phyloP scores from a whole-genome alignment of 495 filamentous ascomycete genomes.

The Daldinia caldariorum region DNA sequence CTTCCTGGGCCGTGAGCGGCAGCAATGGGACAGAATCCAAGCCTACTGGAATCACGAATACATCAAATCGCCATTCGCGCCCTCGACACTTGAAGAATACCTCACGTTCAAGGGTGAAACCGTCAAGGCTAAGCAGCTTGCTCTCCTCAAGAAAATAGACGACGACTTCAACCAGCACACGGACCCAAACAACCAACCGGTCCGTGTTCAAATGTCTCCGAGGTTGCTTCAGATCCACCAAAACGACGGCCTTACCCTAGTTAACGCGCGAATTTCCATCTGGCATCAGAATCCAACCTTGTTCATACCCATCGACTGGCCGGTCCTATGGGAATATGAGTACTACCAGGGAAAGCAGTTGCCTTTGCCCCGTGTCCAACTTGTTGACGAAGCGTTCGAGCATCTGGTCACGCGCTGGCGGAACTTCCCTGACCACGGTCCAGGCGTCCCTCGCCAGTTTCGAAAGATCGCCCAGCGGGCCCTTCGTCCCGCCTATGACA shows the following conservation, averaged over 20 bases:
- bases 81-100: conserved; percentile 4
- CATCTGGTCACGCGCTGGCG: neutral
- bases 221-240: neutral
- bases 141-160: neutral
- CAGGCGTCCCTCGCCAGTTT: conserved; percentile 2
- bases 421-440: conserved; percentile 1
- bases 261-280: neutral
- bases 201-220: neutral
- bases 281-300: neutral
- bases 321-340: conserved; percentile 1
- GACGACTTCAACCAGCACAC: neutral
- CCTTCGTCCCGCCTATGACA: neutral
- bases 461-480: conserved; percentile 9
- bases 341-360: neutral
- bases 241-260: conserved; percentile 9
- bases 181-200: neutral
- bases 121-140: neutral
- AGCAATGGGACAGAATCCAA: conserved; percentile 14
- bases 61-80: conserved; percentile 11
- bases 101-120: conserved; percentile 1
- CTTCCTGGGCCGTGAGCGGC: neutral
- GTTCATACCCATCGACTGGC: conserved; percentile 20
- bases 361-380: conserved; percentile 14
- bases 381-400: neutral
- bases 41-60: neutral